A percentile compares a stretch with the other conserved stretches of the same genome.
Conservation (phyloP, 2,329 filamentous ascomycete genomes). For the Colletotrichum ledebouriae region DNA sequence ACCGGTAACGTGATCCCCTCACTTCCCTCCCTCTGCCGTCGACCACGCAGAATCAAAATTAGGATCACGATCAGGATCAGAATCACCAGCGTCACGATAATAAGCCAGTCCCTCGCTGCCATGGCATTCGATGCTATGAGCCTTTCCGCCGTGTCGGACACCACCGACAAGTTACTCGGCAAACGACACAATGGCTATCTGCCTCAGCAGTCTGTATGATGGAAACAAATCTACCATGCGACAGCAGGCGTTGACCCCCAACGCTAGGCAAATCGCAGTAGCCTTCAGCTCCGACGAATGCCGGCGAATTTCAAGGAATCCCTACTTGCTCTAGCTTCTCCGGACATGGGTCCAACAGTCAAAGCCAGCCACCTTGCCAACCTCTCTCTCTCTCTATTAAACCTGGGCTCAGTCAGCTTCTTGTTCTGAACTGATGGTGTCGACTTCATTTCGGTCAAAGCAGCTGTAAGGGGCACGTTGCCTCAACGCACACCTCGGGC, state of each 20-base stretch:
- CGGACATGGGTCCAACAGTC: background rate
- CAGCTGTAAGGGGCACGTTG: slow-evolving; percentile 34
- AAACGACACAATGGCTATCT: no score
- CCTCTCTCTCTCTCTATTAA: background rate
- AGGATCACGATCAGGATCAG: background rate
- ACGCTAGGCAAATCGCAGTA: background rate
- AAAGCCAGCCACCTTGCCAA: slow-evolving; percentile 2
- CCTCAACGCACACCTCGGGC: slow-evolving; percentile 36
- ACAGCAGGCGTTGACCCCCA: no score
- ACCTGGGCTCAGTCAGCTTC: background rate
- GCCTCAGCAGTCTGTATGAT: no score
- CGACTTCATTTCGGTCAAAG: slow-evolving; percentile 32
- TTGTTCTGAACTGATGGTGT: slow-evolving; percentile 30
- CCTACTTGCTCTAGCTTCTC: slow-evolving; percentile 21
- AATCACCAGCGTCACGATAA: background rate
- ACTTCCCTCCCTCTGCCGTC: background rate
- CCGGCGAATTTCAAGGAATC: slow-evolving; percentile 18
- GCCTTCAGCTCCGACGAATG: slow-evolving; percentile 20
- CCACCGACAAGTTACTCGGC: no score
- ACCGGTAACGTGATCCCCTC: no score
- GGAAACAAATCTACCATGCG: no score
- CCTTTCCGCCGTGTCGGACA: no score
- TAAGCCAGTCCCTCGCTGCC: no score
- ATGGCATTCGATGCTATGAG: no score
- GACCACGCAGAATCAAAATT: background rate